Base-by-base conservation (phyloP, 2,329 filamentous ascomycete genomes). In the Phaeosphaeria sp. region DNA sequence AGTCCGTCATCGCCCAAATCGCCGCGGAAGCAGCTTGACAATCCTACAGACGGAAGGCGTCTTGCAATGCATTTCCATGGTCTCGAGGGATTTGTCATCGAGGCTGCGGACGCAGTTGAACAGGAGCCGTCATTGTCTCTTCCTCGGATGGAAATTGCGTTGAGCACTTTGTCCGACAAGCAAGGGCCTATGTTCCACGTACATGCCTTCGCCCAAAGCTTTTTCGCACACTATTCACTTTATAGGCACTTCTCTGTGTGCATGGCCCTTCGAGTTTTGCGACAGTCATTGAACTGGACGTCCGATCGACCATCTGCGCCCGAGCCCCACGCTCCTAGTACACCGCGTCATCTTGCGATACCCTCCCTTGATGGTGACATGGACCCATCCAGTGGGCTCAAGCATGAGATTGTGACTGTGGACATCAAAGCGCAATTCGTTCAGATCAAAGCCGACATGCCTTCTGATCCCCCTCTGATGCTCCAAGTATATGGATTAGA, bases 171-270 rank as follows among this genome's bases (percentile, higher is more conserved):
- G 3, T 96, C 91, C 63, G 95, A 99, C 75, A 87, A 87, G 27
- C 91, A 96, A 69, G 94, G 93, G 0, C 91, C 93, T 0, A 84
- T 97, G 6, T 91, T 97, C 71, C 92, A 98, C 72, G 79, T 98
- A 44, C 92, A 96, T 65, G 91, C 92, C 0, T 87, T 91, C 51
- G 85, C 95, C 20, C 90, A 90, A 65, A 92, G 91, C 6, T 79
- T 99, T 1, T 87, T 91, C 59, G 72, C 96, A 7, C 90, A 96
- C 50, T 98, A 98, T 73, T 99, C 96, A 0, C 84, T 99, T 0
- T 97, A 96, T 75, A 89, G 93, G 3, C 93, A 97, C 73, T 99
- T 97, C 72, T 90, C 93, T 0, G 84, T 96, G 24, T 91, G 92
- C 1, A 88, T 98, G 58, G 95, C 94, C 8, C 81, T 85, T 22